Percentiles rank a stretch among this genome's conserved stretches.
Evolutionary conservation across 2,329 filamentous ascomycete species (phyloP).

Genomic region (Fusarium bactridioides): DNA sequence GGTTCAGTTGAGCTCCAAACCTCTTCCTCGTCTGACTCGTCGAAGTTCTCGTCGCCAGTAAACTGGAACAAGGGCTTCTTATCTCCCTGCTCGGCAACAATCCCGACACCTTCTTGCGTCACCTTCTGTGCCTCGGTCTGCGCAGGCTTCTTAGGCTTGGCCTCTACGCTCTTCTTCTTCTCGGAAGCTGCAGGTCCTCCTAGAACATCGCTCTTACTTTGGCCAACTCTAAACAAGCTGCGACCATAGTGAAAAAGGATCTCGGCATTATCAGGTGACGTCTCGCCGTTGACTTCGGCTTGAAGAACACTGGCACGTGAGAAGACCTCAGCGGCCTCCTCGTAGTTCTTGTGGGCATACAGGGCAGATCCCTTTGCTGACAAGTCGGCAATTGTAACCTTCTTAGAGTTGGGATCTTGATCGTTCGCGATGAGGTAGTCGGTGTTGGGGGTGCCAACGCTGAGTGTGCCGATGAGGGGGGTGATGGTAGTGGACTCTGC

Average conservation of each 20-base stretch:
- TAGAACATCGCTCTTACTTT: conserved; percentile 92
- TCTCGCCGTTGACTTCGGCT: conserved; percentile 90
- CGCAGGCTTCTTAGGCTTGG: conserved; percentile 50
- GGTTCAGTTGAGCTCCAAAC: conserved; percentile 36
- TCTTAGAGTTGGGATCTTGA: conserved; percentile 59
- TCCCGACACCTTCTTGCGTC: conserved; percentile 56
- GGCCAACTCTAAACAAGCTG: conserved; percentile 90
- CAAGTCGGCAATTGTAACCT: conserved; percentile 77
- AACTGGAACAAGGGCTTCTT: conserved; percentile 91
- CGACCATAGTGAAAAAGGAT: conserved; percentile 94
- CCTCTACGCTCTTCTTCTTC: conserved; percentile 47
- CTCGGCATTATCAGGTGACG: conserved; percentile 89
- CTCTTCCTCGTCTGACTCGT: conserved; percentile 79
- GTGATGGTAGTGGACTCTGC: conserved; percentile 32
- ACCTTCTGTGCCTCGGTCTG: conserved; percentile 53
- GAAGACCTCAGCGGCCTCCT: conserved; percentile 85
- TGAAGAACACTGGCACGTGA: conserved; percentile 90
- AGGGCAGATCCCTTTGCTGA: conserved; percentile 82
- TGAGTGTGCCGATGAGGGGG: conserved; percentile 17
- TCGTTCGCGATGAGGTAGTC: conserved; percentile 46
- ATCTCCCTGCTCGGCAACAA: conserved; percentile 52
- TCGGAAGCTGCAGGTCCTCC: conserved; percentile 77
- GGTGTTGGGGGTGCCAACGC: conserved; percentile 31
- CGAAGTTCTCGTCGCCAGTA: conserved; percentile 92
- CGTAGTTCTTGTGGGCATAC: conserved; percentile 89